Conservation (phyloP, 768 basidiomycete species). For the Collybia sordida region DNA sequence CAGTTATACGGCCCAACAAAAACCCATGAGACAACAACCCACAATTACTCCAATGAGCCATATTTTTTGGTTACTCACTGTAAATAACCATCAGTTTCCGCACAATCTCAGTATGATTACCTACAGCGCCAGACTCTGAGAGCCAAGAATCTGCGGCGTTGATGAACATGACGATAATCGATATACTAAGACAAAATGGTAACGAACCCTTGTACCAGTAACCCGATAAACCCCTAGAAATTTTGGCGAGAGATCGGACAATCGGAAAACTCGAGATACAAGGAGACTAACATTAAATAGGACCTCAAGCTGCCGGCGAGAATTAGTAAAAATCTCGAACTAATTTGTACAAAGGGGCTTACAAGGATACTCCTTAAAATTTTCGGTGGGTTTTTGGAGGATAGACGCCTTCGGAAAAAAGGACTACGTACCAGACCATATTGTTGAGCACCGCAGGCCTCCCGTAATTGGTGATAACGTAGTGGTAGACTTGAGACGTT, state of each 20-base stretch:
- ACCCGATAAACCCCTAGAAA: conserved; percentile 47
- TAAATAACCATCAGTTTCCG: no score
- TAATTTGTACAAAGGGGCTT: conserved; percentile 10
- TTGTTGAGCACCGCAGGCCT: conserved; percentile 34
- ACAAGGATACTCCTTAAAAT: conserved; percentile 50
- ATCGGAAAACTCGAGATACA: neutral
- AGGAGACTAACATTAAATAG: conserved; percentile 46
- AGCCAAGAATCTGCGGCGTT: conserved; percentile 35
- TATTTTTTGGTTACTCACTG: conserved; percentile 51
- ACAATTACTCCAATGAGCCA: conserved; percentile 43
- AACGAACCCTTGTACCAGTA: conserved; percentile 53
- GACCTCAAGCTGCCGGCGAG: conserved; percentile 46
- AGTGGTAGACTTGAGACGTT: conserved; percentile 45
- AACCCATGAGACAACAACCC: conserved; percentile 13
- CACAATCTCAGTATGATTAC: conserved; percentile 7
- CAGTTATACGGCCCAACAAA: neutral
- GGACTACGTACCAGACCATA: conserved; percentile 47
- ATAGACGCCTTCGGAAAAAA: neutral
- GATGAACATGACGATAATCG: neutral
- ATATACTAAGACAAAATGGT: neutral
- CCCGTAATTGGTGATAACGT: conserved; percentile 51
- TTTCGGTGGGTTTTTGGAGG: neutral
- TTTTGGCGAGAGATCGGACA: neutral
- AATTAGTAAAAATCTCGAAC: neutral
- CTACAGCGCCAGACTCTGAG: conserved; percentile 44